These are phyloP conservation scores for Sugiyamaella pinicola DNA, from an alignment of 1,139 yeast species.

Conservation along the genomic window DNA sequence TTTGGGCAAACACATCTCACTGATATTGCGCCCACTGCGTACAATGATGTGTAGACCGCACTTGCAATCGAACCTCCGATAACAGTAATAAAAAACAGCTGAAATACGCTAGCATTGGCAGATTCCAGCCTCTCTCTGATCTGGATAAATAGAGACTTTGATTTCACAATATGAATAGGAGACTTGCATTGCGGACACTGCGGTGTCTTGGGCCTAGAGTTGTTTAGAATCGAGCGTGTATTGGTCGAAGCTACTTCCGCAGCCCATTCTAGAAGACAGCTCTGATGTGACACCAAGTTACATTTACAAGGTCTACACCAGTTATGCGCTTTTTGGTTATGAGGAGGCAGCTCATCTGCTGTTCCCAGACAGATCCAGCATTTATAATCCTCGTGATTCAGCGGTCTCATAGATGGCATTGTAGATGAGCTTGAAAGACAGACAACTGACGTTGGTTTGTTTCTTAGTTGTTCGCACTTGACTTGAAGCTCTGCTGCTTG, in stretches of 20 bases:
- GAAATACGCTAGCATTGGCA: slow-evolving; percentile 30
- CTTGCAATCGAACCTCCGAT: slow-evolving; percentile 37
- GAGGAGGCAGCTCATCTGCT: slow-evolving; percentile 45
- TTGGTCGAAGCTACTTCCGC: slow-evolving; percentile 40
- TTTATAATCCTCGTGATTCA: slow-evolving; percentile 25
- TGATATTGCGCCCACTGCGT: slow-evolving; percentile 42
- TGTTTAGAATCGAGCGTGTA: slow-evolving; percentile 24
- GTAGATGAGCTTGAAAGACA: no score
- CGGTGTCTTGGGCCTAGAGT: slow-evolving; percentile 30
- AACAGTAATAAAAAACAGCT: slow-evolving; percentile 35
- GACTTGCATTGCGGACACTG: slow-evolving; percentile 52
- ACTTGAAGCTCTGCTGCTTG: no score
- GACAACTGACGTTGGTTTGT: no score
- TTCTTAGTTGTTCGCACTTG: no score
- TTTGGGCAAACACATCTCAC: slow-evolving; percentile 43
- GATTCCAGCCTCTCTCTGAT: slow-evolving; percentile 35
- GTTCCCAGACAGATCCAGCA: slow-evolving; percentile 54
- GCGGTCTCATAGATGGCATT: slow-evolving; percentile 1
- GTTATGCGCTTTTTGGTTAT: slow-evolving; percentile 31
- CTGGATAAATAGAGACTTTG: slow-evolving; percentile 35
- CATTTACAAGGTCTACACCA: slow-evolving; percentile 50
- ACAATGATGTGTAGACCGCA: slow-evolving; percentile 34
- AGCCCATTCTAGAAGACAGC: slow-evolving; percentile 50
- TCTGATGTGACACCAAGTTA: slow-evolving; percentile 47
- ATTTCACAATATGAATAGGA: slow-evolving; percentile 39